Percentiles rank a stretch among this genome's conserved stretches.
phyloP scores from a whole-genome alignment of 2,329 filamentous ascomycete genomes.

The Clonostachys rosea region DNA sequence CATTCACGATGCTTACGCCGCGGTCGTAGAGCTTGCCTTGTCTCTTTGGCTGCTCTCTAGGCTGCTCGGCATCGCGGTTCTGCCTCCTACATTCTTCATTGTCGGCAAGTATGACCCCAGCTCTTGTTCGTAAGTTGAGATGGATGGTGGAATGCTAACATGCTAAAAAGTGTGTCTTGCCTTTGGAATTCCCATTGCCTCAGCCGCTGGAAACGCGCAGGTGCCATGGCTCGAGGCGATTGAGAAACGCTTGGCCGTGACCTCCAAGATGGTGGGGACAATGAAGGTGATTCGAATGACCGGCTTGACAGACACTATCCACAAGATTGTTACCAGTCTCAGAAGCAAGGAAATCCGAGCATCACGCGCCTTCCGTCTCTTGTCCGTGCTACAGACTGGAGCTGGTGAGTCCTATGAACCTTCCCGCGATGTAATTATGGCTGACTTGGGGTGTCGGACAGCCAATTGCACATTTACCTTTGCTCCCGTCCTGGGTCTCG shows the following conservation, averaged over 20 bases:
- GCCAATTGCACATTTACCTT: too few relatives aligned
- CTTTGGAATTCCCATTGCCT: too few relatives aligned
- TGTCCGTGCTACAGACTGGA: too few relatives aligned
- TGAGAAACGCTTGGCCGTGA: slow-evolving; percentile 16
- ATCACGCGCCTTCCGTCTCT: too few relatives aligned
- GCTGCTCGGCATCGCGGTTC: slow-evolving; percentile 36
- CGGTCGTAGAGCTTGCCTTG: slow-evolving; percentile 14
- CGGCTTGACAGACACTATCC: slow-evolving; percentile 11
- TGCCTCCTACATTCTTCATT: slow-evolving; percentile 33
- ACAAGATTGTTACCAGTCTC: background rate
- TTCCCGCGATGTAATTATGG: too few relatives aligned
- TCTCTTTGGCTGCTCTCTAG: slow-evolving; percentile 17
- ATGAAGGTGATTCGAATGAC: slow-evolving; percentile 27
- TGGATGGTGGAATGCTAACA: too few relatives aligned
- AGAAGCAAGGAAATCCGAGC: too few relatives aligned
- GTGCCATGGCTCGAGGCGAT: slow-evolving; percentile 19
- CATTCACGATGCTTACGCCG: slow-evolving; percentile 13
- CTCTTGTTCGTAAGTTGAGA: too few relatives aligned
- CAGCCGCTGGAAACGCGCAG: slow-evolving; percentile 2
- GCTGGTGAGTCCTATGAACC: too few relatives aligned
- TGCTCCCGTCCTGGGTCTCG: too few relatives aligned
- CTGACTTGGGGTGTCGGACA: too few relatives aligned
- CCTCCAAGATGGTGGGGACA: slow-evolving; percentile 15
- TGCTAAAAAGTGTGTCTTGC: too few relatives aligned
- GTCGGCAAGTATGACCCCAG: slow-evolving; percentile 4